Percentiles rank a stretch among this genome's conserved stretches.
These are phyloP conservation scores for Fusarium nelsonii DNA, from an alignment of 2,329 filamentous ascomycete genomes.

Conservation along the genomic window DNA sequence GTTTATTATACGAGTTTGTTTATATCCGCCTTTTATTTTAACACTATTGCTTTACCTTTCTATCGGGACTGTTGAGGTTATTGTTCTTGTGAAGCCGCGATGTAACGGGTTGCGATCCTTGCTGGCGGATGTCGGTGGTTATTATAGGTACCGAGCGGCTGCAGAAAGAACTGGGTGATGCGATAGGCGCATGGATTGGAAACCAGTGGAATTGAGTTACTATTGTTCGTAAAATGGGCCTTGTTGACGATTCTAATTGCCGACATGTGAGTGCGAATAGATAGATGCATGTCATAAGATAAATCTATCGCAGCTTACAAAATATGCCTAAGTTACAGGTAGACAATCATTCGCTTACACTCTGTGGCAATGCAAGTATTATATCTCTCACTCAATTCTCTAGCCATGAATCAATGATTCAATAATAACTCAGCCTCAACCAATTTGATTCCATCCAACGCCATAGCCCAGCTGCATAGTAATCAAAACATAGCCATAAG, in stretches of 20 bases:
- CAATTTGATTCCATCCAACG: neutral
- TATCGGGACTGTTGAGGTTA: neutral
- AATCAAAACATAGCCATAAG: conserved; percentile 13
- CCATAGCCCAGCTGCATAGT: neutral
- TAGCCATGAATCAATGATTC: neutral
- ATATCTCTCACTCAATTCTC: neutral
- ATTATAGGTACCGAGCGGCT: neutral
- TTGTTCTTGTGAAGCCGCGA: neutral
- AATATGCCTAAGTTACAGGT: neutral
- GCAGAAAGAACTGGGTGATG: neutral
- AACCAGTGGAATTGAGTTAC: neutral
- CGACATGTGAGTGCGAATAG: neutral
- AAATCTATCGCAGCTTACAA: neutral
- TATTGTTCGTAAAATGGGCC: neutral
- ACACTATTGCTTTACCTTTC: neutral
- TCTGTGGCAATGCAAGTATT: neutral
- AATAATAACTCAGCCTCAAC: neutral
- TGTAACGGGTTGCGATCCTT: conserved; percentile 9
- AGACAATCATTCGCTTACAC: neutral
- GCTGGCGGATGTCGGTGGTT: neutral
- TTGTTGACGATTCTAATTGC: neutral
- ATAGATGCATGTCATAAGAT: neutral
- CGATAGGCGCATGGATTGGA: neutral
- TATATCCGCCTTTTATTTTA: neutral
- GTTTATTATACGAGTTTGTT: neutral